These are phyloP conservation scores for Gamsiella multidivaricata DNA, from an alignment of 192 early-diverging fungal genomes.

Conservation along the genomic window DNA sequence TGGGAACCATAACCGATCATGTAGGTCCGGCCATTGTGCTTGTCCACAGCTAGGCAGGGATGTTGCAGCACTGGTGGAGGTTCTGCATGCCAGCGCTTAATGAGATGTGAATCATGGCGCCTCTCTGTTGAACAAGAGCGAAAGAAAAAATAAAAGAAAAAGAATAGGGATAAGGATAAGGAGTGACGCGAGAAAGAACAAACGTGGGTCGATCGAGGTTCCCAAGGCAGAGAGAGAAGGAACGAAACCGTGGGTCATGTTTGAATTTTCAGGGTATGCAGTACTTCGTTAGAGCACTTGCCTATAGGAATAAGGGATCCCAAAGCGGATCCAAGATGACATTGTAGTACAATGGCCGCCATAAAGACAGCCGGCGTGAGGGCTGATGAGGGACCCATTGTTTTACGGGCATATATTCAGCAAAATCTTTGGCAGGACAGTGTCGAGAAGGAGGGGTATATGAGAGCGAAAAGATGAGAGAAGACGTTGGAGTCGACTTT, in stretches of 20 bases:
- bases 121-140: background rate
- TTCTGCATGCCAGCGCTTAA: conserved; percentile 35
- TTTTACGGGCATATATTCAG: background rate
- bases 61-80: conserved; percentile 38
- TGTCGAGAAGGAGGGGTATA: background rate
- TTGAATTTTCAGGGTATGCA: background rate
- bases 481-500: too few species aligned
- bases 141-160: conserved; percentile 1
- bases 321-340: background rate
- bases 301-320: background rate
- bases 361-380: background rate
- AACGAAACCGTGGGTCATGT: too few species aligned
- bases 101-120: conserved; percentile 1
- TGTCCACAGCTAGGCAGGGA: conserved; percentile 29
- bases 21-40: conserved; percentile 23
- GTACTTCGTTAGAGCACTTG: background rate
- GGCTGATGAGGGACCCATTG: background rate
- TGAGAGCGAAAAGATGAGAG: background rate
- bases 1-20: conserved; percentile 47
- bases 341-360: background rate
- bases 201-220: too few species aligned
- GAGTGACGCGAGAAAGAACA: too few species aligned
- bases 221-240: too few species aligned
- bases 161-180: too few species aligned
- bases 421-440: background rate